Base-by-base conservation (phyloP, 2,329 filamentous ascomycete genomes). In the Trichoderma polysporum region DNA sequence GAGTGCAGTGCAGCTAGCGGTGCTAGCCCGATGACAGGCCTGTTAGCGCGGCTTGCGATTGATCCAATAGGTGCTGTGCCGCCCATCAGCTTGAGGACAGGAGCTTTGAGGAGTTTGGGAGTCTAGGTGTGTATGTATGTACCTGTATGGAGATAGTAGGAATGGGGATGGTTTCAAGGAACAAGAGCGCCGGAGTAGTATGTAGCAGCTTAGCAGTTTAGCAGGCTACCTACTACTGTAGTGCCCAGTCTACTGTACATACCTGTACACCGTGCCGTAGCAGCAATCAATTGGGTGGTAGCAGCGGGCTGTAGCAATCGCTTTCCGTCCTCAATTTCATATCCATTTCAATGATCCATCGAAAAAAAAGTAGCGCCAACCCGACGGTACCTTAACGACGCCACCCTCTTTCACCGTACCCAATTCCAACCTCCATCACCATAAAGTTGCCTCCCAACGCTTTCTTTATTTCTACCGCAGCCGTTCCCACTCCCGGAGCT, bases 401-500 rank as follows among this genome's bases (percentile, higher is more conserved):
- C 60, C 60, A 64, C 60, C 60, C 50, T 61, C 49, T 25, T 33
- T 22, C 50, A 45, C 31, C 27, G 50, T 66, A 66, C 63, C 63
- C 63, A 54, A 66, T 60, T 66, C 45, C 54, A 60, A 66, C 63
- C 63, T 39, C 63, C 63, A 59, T 66, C 54, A 39, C 35, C 53
- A 47, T 37, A 50, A 35, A 56, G 60, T 64, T 52, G 63, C 63
- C 54, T 59, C 63, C 56, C 53, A 52, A 66, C 61, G 45, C 33
- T 27, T 53, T 53, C 33, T 41, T 66, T 59, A 58, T 66, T 66
- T 58, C 47, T 59, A 60, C 54, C 54, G 33, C 33, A 13, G 33
- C 62, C 41, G 52, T 65, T 25, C 52, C 53, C 22, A 25, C 62
- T 39, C 25, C 58, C 35, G 39, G 22, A 41, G 22, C 53, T 50